These are phyloP conservation scores for Dalbergia oliveri DNA, from an alignment of 306 rosid genomes.

Conservation along the genomic window DNA sequence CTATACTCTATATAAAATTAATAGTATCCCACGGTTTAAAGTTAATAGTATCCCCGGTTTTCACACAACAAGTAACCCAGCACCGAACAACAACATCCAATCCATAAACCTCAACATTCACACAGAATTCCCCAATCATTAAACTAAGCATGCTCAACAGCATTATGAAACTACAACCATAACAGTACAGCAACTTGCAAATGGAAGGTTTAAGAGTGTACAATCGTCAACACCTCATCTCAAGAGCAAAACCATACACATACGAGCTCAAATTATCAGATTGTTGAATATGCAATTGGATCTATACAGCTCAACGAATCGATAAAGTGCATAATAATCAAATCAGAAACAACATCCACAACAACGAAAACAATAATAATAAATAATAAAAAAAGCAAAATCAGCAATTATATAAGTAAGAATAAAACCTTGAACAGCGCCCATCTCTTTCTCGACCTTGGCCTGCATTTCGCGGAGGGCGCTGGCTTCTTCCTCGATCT, in stretches of 20 bases:
- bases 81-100: neutral
- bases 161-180: neutral
- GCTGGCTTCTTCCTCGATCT: constrained; percentile 95
- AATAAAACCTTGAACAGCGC: constrained; percentile 73
- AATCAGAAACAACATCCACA: neutral
- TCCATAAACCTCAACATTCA: neutral
- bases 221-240: neutral
- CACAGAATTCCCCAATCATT: neutral
- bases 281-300: neutral
- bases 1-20: too few species aligned
- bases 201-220: neutral
- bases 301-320: neutral
- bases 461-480: constrained; percentile 99
- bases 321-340: neutral
- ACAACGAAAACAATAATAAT: neutral
- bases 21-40: neutral
- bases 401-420: neutral
- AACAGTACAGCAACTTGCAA: neutral
- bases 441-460: constrained; percentile 99
- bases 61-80: neutral
- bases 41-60: neutral
- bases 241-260: neutral
- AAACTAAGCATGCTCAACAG: neutral
- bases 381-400: neutral
- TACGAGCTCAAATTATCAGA: neutral